Evolutionary conservation across 495 filamentous ascomycete genomes (phyloP).

Genomic region (Hyphodiscus hymeniophilus): DNA sequence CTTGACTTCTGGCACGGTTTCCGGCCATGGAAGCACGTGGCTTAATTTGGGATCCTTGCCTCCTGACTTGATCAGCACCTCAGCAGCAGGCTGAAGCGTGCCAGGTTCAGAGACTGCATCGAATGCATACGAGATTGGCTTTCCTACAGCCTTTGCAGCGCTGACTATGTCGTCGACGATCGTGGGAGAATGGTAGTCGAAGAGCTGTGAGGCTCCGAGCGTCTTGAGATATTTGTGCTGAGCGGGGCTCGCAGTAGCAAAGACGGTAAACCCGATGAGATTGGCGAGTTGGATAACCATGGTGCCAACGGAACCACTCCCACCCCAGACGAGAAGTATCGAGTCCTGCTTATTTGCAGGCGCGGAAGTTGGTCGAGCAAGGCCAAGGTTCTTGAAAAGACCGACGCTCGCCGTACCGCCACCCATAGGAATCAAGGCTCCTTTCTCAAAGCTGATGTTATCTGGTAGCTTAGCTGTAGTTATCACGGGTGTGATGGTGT

Average conservation of each 20-base stretch:
- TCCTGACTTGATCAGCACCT: background rate
- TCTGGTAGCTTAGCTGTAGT: conserved; percentile 25
- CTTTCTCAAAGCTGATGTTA: conserved; percentile 27
- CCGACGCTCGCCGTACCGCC: conserved; percentile 32
- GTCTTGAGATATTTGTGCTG: conserved; percentile 30
- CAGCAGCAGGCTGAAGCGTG: background rate
- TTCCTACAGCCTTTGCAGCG: background rate
- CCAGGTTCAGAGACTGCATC: background rate
- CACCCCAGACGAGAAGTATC: conserved; percentile 9
- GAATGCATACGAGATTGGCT: background rate
- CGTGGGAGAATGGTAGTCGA: conserved; percentile 7
- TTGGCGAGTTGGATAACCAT: conserved; percentile 30
- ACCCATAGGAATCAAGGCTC: conserved; percentile 33
- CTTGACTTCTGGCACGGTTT: conserved; percentile 24
- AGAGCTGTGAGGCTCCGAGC: conserved; percentile 26
- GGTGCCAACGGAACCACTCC: conserved; percentile 24
- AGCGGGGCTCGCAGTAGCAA: conserved; percentile 26
- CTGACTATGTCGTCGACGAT: background rate
- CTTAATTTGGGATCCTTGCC: conserved; percentile 23
- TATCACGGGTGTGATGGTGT: background rate
- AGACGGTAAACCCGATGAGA: conserved; percentile 28
- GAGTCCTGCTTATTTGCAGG: background rate
- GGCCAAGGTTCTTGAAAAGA: conserved; percentile 21
- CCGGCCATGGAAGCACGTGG: conserved; percentile 28
- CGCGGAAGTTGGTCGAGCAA: background rate